phyloP scores from a whole-genome alignment of 305 asterid genomes.

The Caryopteris hybrid region DNA sequence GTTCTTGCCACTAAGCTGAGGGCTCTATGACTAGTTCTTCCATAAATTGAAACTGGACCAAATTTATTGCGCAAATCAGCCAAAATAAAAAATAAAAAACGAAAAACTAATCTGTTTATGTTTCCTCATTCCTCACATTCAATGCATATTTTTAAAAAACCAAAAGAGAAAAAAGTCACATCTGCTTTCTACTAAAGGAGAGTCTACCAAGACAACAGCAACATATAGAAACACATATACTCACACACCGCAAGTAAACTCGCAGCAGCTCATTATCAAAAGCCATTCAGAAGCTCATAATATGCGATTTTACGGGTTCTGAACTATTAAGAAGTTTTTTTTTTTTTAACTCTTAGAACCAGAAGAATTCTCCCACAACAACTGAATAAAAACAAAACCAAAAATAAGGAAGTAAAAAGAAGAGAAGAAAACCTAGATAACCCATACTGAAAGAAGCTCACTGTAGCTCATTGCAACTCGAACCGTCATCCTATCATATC shows the following conservation, averaged over 20 bases:
- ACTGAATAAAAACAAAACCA: constrained; percentile 13
- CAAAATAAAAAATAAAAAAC: no score
- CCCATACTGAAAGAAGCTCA: constrained; percentile 19
- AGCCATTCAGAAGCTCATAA: constrained; percentile 15
- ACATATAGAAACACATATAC: neutral
- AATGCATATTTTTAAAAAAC: no score
- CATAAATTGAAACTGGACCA: no score
- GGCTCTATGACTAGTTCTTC: no score
- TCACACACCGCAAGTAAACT: constrained; percentile 9
- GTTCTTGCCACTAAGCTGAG: no score
- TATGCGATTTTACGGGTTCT: constrained; percentile 10
- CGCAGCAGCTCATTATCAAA: constrained; percentile 6
- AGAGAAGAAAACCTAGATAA: constrained; percentile 26
- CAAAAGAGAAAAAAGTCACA: neutral
- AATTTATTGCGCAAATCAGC: no score
- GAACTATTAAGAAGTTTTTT: constrained; percentile 17
- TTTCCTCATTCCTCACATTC: no score
- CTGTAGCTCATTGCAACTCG: constrained; percentile 28
- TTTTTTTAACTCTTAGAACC: constrained; percentile 22
- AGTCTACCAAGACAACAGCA: neutral
- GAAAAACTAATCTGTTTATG: no score
- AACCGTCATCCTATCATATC: constrained; percentile 29
- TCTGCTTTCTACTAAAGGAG: neutral
- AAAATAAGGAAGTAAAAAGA: constrained; percentile 2
- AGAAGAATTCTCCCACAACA: constrained; percentile 28